Percentiles rank a stretch among this genome's conserved stretches.
Conservation (phyloP, 352 stramenopile genomes). For the Elongisporangium prolatum region DNA sequence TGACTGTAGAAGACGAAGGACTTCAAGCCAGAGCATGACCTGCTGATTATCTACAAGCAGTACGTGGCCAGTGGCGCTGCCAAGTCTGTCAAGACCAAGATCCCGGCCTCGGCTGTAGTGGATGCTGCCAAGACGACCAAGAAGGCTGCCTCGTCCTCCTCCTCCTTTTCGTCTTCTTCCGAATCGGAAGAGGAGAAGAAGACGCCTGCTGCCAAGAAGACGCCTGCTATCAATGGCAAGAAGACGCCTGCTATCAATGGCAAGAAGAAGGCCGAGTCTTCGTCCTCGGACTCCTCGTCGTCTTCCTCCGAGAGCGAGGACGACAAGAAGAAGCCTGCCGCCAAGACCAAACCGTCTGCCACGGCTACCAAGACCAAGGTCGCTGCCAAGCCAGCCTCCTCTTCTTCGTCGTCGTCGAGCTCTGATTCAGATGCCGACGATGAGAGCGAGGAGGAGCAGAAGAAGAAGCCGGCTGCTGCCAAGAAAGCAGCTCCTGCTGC, state of each 20-base stretch:
- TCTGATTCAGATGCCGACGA: conserved; percentile 53
- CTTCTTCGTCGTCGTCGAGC: conserved; percentile 25
- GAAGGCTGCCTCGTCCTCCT: conserved; percentile 21
- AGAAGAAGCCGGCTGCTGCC: conserved; percentile 17
- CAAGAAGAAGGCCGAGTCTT: conserved; percentile 8
- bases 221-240: conserved; percentile 17
- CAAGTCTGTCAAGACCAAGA: conserved; percentile 46
- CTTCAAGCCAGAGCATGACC: conserved; percentile 57
- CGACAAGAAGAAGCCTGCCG: conserved; percentile 17
- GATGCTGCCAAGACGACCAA: conserved; percentile 52
- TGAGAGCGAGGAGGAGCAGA: conserved; percentile 36
- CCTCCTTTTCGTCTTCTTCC: conserved; percentile 31
- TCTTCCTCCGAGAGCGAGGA: conserved; percentile 13
- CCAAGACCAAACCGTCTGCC: conserved; percentile 7
- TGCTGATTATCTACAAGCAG: conserved; percentile 70
- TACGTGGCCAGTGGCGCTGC: conserved; percentile 47
- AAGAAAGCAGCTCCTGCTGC: no score
- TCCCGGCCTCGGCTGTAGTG: conserved; percentile 46
- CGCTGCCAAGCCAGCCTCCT: conserved; percentile 21
- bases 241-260: not conserved
- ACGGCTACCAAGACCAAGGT: conserved; percentile 16
- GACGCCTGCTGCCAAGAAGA: conserved; percentile 15
- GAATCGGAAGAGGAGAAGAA: conserved; percentile 29
- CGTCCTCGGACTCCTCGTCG: conserved; percentile 15
- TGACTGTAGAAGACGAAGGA: conserved; percentile 32